Base-by-base conservation (phyloP, 2,329 filamentous ascomycete species). In the Penicillium digitatum region DNA sequence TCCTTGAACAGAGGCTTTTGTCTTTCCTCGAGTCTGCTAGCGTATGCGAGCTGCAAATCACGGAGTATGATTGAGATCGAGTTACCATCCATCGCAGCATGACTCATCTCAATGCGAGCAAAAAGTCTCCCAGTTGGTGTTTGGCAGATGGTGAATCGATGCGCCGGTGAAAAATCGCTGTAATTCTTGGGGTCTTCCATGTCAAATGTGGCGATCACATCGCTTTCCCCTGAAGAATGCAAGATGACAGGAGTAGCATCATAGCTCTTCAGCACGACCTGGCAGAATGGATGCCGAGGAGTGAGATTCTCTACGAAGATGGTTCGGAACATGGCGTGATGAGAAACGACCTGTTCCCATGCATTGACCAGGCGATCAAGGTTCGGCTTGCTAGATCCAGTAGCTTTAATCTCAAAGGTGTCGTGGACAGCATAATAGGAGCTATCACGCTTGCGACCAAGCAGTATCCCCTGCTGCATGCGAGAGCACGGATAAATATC, bases 1-100 rank as follows among this genome's bases (percentile, higher is more conserved):
- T 68, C 62, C 39, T 71, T 73, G 59, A 73, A 75, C 27, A 67
- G 39, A 1, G 72, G 69, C 5, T 67, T 73, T 1, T 60, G 58
- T n/a, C 68, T 69, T 14, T 68, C 64, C n/a, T 69, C 66, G 0
- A 79, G 60, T n/a, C 71, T 69, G 10, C 71, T 70, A n/a, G 71
- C 68, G 46, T 82, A 81, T 2, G 78, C 78, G 4, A 71, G 60
- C 14, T 71, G 70, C 8, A 81, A 59, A 51, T 82, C 79, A 4
- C 72, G 69, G 5, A 79, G 63, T 5, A 82, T 71, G 43, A 80
- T 76, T 0, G 78, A 74, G 40, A 81, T 76, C 0, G 80, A 81
- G 35, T 72, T 73, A 1, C 79, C 80, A 64, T 82, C 80, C 68
- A 77, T 79, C 29, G 79, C 76, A 10, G 75, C 76, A 58, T 82